These are phyloP conservation scores for Daldinia sp. DNA, from an alignment of 2,329 filamentous ascomycete species.

Conservation along the genomic window DNA sequence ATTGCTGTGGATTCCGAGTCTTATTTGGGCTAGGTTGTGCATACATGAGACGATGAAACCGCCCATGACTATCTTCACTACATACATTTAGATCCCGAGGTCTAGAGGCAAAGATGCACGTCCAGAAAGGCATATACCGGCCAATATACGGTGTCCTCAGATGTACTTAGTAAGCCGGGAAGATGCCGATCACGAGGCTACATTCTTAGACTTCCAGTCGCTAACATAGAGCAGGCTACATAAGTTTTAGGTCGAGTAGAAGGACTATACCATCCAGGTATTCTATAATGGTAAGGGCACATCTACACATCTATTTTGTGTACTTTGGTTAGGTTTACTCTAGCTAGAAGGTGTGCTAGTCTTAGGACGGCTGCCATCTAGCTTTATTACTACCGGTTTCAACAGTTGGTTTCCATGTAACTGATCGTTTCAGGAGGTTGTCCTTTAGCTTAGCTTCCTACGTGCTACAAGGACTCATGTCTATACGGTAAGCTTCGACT, in stretches of 20 bases:
- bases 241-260: background rate
- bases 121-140: constrained; percentile 22
- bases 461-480: too few species aligned
- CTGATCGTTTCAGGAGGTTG: too few species aligned
- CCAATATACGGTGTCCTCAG: constrained; percentile 12
- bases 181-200: constrained; percentile 2
- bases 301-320: background rate
- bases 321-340: background rate
- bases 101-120: constrained; percentile 17
- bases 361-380: background rate
- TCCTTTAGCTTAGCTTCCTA: too few species aligned
- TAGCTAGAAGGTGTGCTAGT: background rate
- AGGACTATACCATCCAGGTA: background rate
- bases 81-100: constrained; percentile 6
- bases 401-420: too few species aligned
- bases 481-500: too few species aligned
- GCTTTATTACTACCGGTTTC: too few species aligned
- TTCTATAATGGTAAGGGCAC: background rate
- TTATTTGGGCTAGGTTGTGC: constrained; percentile 4
- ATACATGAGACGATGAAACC: constrained; percentile 8
- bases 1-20: too few species aligned
- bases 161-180: constrained; percentile 31
- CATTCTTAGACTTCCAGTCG: background rate
- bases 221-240: too few species aligned
- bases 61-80: constrained; percentile 4